These are phyloP conservation scores for Globisporangium cystogenes DNA, from an alignment of 352 stramenopile species.

Conservation along the genomic window DNA sequence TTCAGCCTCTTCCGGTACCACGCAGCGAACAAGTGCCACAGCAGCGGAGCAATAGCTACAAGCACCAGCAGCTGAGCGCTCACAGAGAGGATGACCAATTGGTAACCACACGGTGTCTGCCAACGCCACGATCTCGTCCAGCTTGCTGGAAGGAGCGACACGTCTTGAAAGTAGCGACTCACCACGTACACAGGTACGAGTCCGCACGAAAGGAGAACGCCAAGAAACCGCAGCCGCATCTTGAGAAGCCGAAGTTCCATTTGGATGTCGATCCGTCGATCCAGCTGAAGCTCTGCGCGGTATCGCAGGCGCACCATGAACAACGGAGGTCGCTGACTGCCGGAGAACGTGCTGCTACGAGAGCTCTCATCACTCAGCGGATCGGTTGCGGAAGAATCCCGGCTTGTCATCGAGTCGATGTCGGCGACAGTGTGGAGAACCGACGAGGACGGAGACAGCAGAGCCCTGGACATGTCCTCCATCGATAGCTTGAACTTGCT, in stretches of 20 bases:
- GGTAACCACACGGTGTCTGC: background rate
- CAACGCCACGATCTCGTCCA: background rate
- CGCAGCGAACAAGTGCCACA: conserved; percentile 23
- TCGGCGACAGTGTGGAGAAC: background rate
- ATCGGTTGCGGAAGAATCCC: background rate
- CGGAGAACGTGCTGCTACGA: background rate
- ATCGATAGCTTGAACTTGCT: conserved; percentile 25
- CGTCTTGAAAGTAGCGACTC: background rate
- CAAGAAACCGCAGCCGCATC: conserved; percentile 12
- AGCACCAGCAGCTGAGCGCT: conserved; percentile 7
- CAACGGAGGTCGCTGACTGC: conserved; percentile 4
- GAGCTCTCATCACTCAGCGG: background rate
- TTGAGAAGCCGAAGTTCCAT: conserved; percentile 6
- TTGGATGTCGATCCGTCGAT: conserved; percentile 19
- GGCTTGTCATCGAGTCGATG: conserved; percentile 1
- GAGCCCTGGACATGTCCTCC: conserved; percentile 24
- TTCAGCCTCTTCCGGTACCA: conserved; percentile 14
- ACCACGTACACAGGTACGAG: conserved; percentile 4
- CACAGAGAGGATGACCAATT: conserved; percentile 2
- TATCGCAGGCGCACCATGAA: conserved; percentile 28
- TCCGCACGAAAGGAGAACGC: conserved; percentile 2
- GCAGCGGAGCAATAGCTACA: conserved; percentile 11
- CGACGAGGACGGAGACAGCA: conserved; percentile 16
- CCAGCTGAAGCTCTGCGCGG: conserved; percentile 22
- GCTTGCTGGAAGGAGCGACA: background rate